These are phyloP conservation scores for Boletus vermiculosoides DNA, from an alignment of 768 basidiomycete species.

Conservation along the genomic window DNA sequence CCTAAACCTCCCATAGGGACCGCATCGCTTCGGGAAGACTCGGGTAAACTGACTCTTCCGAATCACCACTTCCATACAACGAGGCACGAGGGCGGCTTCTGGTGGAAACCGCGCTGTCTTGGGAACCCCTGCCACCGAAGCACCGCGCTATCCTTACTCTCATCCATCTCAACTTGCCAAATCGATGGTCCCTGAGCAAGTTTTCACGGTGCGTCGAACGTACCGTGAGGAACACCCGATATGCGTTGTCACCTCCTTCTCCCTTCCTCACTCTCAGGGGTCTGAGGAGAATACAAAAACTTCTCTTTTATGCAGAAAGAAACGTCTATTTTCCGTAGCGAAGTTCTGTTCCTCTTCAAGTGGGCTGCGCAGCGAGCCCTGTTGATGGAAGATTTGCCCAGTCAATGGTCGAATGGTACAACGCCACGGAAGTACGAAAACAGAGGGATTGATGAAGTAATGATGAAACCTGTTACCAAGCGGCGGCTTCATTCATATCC, in stretches of 20 bases:
- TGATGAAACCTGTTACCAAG: constrained; percentile 27
- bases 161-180: constrained; percentile 11
- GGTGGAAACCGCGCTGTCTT: constrained; percentile 11
- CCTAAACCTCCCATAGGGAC: constrained; percentile 1
- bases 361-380: constrained; percentile 1
- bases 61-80: constrained; percentile 7
- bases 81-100: constrained; percentile 23
- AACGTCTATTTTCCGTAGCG: background rate
- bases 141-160: constrained; percentile 1
- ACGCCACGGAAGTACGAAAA: constrained; percentile 33
- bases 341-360: background rate
- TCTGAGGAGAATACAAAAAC: background rate
- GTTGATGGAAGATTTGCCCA: constrained; percentile 17
- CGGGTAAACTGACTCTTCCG: constrained; percentile 14
- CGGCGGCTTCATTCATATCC: constrained; percentile 18
- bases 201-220: constrained; percentile 4
- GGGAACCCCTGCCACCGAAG: constrained; percentile 18
- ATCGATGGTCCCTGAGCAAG: constrained; percentile 4
- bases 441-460: constrained; percentile 28
- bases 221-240: constrained; percentile 9
- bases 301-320: background rate
- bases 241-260: constrained; percentile 21
- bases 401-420: constrained; percentile 8
- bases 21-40: constrained; percentile 11
- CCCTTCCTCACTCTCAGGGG: background rate